Percentiles rank a stretch among this genome's conserved stretches.
Evolutionary conservation across 306 rosid species (phyloP).

Genomic region (Delonix regia): DNA sequence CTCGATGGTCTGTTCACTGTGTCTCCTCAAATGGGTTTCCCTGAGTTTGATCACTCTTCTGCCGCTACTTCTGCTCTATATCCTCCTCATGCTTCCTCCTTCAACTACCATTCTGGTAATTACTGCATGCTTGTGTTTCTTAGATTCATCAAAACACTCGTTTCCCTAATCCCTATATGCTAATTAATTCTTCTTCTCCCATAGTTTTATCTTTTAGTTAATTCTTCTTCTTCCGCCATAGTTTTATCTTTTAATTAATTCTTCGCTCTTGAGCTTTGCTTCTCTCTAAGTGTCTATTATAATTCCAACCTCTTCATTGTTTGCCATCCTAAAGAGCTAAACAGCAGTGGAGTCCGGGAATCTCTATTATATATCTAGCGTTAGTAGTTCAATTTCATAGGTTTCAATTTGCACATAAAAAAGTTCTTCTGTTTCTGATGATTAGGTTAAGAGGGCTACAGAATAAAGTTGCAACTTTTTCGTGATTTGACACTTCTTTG

Average conservation of each 20-base stretch:
- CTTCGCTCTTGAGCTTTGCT: constrained; percentile 4
- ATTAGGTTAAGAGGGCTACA: constrained; percentile 32
- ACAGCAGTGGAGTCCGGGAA: constrained; percentile 20
- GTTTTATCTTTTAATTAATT: no score
- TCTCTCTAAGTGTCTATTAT: not conserved
- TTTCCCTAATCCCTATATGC: not conserved
- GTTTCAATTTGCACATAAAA: not conserved
- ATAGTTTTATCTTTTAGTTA: no score
- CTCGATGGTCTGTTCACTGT: constrained; percentile 40
- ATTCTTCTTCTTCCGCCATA: not conserved
- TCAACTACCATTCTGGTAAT: constrained; percentile 70
- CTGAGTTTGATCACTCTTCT: constrained; percentile 55
- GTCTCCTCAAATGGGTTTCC: constrained; percentile 55
- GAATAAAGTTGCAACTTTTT: constrained; percentile 45
- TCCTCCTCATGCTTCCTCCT: constrained; percentile 49
- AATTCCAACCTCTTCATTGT: not conserved
- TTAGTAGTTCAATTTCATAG: not conserved
- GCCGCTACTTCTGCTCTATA: constrained; percentile 47
- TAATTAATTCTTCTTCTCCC: not conserved
- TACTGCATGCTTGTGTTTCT: constrained; percentile 43
- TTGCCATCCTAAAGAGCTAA: constrained; percentile 17
- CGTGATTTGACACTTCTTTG: constrained; percentile 55
- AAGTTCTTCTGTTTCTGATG: not conserved
- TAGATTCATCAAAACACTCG: not conserved
- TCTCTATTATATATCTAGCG: not conserved